phyloP scores from a whole-genome alignment of 345 rosid genomes.

The Ceriops tagal region DNA sequence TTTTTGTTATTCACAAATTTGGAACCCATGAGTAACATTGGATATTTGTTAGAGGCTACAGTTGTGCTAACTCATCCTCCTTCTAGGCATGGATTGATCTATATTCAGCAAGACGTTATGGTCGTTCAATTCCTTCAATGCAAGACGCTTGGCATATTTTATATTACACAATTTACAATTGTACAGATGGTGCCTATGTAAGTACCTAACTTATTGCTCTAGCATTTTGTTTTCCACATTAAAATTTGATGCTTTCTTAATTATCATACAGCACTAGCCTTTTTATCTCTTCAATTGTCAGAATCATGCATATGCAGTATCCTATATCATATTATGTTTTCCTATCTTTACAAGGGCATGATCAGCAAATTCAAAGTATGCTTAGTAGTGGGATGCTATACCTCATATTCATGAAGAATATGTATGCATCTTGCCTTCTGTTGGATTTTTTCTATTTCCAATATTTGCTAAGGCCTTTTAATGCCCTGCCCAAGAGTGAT shows the following conservation, averaged over 20 bases:
- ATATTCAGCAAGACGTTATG: conserved; percentile 57
- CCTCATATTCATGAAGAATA: not conserved
- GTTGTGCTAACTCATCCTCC: conserved; percentile 9
- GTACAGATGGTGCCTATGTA: conserved; percentile 66
- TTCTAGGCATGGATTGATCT: conserved; percentile 56
- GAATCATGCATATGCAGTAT: not conserved
- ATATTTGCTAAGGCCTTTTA: not conserved
- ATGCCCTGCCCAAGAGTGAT: not conserved
- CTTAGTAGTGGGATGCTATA: no score
- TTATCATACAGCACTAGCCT: not conserved
- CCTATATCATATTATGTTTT: not conserved
- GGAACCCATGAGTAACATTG: not conserved
- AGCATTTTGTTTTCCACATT: not conserved
- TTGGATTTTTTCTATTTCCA: no score
- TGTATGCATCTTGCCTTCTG: no score
- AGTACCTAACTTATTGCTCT: conserved; percentile 23
- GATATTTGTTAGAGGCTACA: not conserved
- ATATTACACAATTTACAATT: conserved; percentile 60
- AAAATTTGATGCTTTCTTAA: not conserved
- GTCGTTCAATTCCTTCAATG: conserved; percentile 37
- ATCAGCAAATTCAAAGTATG: no score
- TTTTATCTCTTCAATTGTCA: not conserved
- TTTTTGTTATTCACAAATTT: not conserved
- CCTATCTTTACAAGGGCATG: no score
- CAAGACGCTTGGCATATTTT: conserved; percentile 57